These are phyloP conservation scores for Eleusine indica DNA, from an alignment of 176 grass and related monocot genomes.

Conservation along the genomic window DNA sequence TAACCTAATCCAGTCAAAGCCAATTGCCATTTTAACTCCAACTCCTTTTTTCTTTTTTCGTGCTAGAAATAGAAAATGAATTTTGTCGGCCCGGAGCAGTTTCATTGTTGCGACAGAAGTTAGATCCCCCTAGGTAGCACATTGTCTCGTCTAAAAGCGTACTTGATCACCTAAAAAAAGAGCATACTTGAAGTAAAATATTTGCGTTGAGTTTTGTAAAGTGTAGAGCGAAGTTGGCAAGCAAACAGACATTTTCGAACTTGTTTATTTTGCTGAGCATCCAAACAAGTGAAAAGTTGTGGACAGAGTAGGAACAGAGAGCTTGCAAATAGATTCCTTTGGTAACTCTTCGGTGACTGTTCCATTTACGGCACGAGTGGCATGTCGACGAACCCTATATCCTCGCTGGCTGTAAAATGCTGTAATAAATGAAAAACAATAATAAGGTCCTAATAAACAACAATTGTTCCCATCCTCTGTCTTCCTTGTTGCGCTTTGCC, in stretches of 20 bases:
- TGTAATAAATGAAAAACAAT: background rate
- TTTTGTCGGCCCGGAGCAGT: background rate
- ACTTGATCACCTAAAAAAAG: background rate
- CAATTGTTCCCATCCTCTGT: background rate
- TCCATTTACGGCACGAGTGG: background rate
- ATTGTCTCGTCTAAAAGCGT: too few species aligned
- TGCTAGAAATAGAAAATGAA: background rate
- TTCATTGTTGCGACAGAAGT: background rate
- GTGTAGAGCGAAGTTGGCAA: background rate
- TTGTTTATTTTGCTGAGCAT: background rate
- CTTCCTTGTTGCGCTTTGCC: background rate
- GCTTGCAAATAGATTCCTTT: background rate
- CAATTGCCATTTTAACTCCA: background rate
- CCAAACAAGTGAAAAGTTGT: background rate
- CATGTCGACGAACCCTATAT: background rate
- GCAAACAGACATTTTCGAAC: background rate
- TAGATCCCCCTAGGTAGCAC: too few species aligned
- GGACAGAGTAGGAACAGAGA: constrained; percentile 7
- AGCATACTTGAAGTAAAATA: background rate
- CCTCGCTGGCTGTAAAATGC: background rate
- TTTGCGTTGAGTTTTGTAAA: background rate
- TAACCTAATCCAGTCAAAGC: constrained; percentile 7
- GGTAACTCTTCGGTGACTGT: background rate
- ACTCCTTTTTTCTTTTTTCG: background rate
- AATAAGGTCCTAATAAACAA: too few species aligned